These are phyloP conservation scores for Thoreauomyces humboldtii DNA, from an alignment of 192 early-diverging fungal species.

Conservation along the genomic window DNA sequence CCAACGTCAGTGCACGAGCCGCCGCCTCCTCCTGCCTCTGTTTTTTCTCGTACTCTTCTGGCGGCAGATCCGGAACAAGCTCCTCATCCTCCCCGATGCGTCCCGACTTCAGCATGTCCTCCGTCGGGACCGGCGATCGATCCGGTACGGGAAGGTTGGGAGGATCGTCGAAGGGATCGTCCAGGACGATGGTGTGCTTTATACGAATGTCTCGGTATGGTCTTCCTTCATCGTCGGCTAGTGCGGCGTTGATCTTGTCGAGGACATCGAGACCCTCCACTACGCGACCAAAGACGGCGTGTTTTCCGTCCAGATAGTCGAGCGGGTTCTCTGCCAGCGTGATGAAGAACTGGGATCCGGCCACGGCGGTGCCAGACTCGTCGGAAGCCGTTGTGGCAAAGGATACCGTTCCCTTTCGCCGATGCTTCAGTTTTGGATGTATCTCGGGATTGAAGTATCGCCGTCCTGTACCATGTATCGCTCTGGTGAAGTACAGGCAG, in stretches of 20 bases:
- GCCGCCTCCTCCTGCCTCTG: constrained; percentile 71
- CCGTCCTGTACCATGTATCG: constrained; percentile 54
- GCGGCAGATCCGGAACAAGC: constrained; percentile 41
- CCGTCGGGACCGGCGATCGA: constrained; percentile 74
- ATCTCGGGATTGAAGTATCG: constrained; percentile 78
- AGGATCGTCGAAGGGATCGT: constrained; percentile 91
- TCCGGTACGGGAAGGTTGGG: constrained; percentile 61
- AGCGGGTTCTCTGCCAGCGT: constrained; percentile 66
- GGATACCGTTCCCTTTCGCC: constrained; percentile 70
- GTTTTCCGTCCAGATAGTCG: constrained; percentile 80
- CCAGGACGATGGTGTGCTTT: constrained; percentile 85
- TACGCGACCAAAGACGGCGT: constrained; percentile 82
- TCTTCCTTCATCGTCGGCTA: constrained; percentile 68
- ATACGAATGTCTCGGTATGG: constrained; percentile 87
- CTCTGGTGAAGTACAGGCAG: constrained; percentile 25
- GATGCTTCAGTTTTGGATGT: constrained; percentile 77
- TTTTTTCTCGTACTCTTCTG: constrained; percentile 65
- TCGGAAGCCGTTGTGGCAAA: constrained; percentile 55
- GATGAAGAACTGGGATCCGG: constrained; percentile 87
- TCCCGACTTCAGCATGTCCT: constrained; percentile 64
- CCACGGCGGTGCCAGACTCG: constrained; percentile 30
- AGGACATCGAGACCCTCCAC: constrained; percentile 88
- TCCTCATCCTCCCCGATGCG: constrained; percentile 83
- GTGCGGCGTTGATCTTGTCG: constrained; percentile 70
- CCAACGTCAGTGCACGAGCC: constrained; percentile 88